These are phyloP conservation scores for Porpolomopsis calyptriformis DNA, from an alignment of 768 basidiomycete species.

Conservation along the genomic window DNA sequence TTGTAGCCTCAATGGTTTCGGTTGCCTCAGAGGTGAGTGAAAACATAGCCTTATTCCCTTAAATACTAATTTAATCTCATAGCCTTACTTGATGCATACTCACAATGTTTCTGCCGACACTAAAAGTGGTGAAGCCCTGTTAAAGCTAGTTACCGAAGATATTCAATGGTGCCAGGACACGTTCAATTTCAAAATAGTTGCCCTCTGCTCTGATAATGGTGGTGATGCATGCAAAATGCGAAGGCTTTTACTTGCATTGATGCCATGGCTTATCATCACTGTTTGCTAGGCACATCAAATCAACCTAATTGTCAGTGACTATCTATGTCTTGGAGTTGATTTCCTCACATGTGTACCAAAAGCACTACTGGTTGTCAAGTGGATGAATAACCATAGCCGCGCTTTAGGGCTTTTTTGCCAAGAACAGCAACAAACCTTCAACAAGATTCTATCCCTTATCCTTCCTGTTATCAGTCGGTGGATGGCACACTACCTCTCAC, in stretches of 20 bases:
- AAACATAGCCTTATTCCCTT: slow-evolving; percentile 2
- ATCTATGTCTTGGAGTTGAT: slow-evolving; percentile 8
- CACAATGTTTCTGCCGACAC: no score
- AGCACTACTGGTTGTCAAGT: no score
- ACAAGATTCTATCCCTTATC: slow-evolving; percentile 14
- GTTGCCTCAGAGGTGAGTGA: slow-evolving; percentile 16
- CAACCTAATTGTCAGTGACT: slow-evolving; percentile 18
- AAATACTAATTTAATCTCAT: no score
- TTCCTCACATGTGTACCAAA: slow-evolving; percentile 14
- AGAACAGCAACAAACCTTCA: slow-evolving; percentile 8
- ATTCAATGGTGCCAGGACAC: no score
- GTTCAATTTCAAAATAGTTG: no score
- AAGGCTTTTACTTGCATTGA: no score
- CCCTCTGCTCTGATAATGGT: no score
- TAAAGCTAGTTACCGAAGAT: no score
- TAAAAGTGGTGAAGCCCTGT: no score
- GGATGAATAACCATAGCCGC: slow-evolving; percentile 20
- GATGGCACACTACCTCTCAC: slow-evolving; percentile 11
- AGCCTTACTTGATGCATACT: no score
- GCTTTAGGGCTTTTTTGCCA: slow-evolving; percentile 15
- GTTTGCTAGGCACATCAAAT: slow-evolving; percentile 20
- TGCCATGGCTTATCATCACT: slow-evolving; percentile 11
- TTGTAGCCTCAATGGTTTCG: slow-evolving; percentile 18
- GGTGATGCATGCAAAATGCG: no score
- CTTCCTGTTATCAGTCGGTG: slow-evolving; percentile 14